Evolutionary conservation across 78 protist genomes (phyloP).

Genomic region (Dictyostelium brefeldianum): DNA sequence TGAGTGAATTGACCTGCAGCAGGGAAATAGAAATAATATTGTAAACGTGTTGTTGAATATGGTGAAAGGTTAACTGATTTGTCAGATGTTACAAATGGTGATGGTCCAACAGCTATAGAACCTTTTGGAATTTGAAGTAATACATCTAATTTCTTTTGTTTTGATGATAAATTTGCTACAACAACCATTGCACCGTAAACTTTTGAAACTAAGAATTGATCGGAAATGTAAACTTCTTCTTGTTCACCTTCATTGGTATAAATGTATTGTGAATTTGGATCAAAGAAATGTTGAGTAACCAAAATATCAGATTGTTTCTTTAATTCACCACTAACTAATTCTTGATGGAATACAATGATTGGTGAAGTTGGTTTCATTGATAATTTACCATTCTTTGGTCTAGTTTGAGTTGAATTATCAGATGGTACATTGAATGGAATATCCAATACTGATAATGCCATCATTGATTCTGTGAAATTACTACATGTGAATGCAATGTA

Average conservation of each 20-base stretch:
- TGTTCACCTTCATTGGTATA: slow-evolving; percentile 25
- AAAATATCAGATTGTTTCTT: slow-evolving; percentile 22
- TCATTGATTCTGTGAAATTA: slow-evolving; percentile 29
- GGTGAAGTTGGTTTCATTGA: slow-evolving; percentile 24
- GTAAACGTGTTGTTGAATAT: slow-evolving; percentile 34
- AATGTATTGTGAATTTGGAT: slow-evolving; percentile 21
- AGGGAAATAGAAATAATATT: slow-evolving; percentile 79
- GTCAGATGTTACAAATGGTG: slow-evolving; percentile 47
- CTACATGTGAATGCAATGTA: slow-evolving; percentile 27
- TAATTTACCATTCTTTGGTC: slow-evolving; percentile 39
- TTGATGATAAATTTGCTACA: slow-evolving; percentile 57
- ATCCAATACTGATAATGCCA: slow-evolving; percentile 62
- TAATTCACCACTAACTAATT: slow-evolving; percentile 28
- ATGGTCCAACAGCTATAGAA: slow-evolving; percentile 63
- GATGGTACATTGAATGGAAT: slow-evolving; percentile 46
- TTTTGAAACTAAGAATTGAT: slow-evolving; percentile 41
- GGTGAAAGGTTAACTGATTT: slow-evolving; percentile 21
- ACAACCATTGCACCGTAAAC: slow-evolving; percentile 69
- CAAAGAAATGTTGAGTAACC: slow-evolving; percentile 70
- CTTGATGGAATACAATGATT: slow-evolving; percentile 70
- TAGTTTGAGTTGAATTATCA: slow-evolving; percentile 13
- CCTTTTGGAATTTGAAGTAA: slow-evolving; percentile 77
- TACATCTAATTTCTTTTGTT: slow-evolving; percentile 59
- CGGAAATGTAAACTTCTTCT: slow-evolving; percentile 39
- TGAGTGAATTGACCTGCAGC: slow-evolving; percentile 40